A percentile compares a stretch with the other conserved stretches of the same genome.
These are phyloP conservation scores for Purpureocillium takamizusanense DNA, from an alignment of 2,329 filamentous ascomycete species.

Conservation along the genomic window DNA sequence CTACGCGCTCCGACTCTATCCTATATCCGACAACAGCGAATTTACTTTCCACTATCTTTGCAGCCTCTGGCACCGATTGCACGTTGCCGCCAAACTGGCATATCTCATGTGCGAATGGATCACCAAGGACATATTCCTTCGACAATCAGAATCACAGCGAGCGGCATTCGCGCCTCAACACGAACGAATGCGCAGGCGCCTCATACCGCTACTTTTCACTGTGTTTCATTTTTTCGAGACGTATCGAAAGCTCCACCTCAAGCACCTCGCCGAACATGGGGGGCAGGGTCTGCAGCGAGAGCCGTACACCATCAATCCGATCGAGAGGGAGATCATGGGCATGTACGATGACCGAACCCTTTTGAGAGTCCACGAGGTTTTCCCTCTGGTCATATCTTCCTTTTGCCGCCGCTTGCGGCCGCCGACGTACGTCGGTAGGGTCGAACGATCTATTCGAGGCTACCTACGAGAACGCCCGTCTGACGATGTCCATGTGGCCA, in stretches of 20 bases:
- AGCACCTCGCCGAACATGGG: slow-evolving; percentile 43
- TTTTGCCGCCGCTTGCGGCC: slow-evolving; percentile 54
- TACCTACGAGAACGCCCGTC: slow-evolving; percentile 54
- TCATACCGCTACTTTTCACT: slow-evolving; percentile 56
- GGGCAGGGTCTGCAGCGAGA: slow-evolving; percentile 40
- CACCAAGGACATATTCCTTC: slow-evolving; percentile 55
- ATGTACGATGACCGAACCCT: slow-evolving; percentile 58
- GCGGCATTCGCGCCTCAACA: slow-evolving; percentile 50
- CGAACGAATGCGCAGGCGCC: slow-evolving; percentile 54
- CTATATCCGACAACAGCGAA: slow-evolving; percentile 33
- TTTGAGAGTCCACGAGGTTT: slow-evolving; percentile 54
- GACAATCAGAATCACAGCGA: slow-evolving; percentile 44
- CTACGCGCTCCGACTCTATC: slow-evolving; percentile 53
- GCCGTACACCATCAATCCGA: slow-evolving; percentile 53
- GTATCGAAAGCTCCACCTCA: slow-evolving; percentile 49
- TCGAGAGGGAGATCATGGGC: slow-evolving; percentile 51
- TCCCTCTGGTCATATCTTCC: slow-evolving; percentile 54
- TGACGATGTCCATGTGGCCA: slow-evolving; percentile 53
- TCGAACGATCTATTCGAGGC: slow-evolving; percentile 54
- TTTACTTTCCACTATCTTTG: slow-evolving; percentile 54
- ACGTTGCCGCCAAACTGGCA: slow-evolving; percentile 54
- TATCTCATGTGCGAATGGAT: slow-evolving; percentile 56
- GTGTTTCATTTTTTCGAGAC: slow-evolving; percentile 61
- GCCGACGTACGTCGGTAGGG: slow-evolving; percentile 53
- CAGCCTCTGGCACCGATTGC: slow-evolving; percentile 55